phyloP scores from a whole-genome alignment of 805 yeast genomes.

The Metschnikowia gelsemii region DNA sequence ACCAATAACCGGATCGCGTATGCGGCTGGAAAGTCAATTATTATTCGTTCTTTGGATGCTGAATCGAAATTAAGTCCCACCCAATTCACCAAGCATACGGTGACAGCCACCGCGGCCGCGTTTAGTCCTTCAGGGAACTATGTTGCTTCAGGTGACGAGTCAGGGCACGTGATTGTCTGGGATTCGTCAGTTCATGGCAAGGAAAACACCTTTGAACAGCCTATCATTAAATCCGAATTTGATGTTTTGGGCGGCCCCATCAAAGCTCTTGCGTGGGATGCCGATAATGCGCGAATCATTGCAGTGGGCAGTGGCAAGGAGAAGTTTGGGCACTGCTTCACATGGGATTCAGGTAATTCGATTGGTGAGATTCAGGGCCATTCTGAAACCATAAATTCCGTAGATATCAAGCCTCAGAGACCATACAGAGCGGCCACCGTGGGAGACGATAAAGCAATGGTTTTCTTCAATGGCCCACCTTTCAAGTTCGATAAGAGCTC shows the following conservation, averaged over 20 bases:
- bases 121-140: conserved; percentile 90
- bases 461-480: conserved; percentile 90
- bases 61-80: conserved; percentile 44
- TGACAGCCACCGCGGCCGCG: conserved; percentile 75
- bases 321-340: conserved; percentile 86
- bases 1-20: conserved; percentile 72
- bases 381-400: conserved; percentile 77
- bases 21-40: conserved; percentile 76
- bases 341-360: conserved; percentile 95
- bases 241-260: conserved; percentile 78
- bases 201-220: conserved; percentile 45
- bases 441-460: conserved; percentile 82
- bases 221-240: conserved; percentile 73
- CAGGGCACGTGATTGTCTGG: conserved; percentile 92
- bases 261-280: conserved; percentile 88
- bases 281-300: conserved; percentile 78
- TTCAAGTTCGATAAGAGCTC: conserved; percentile 77
- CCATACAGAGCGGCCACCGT: conserved; percentile 94
- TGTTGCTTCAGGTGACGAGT: conserved; percentile 86
- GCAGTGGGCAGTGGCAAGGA: conserved; percentile 96
- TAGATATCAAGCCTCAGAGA: conserved; percentile 77
- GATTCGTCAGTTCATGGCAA: conserved; percentile 46
- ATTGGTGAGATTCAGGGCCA: conserved; percentile 96
- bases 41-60: conserved; percentile 61
- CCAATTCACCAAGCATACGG: conserved; percentile 73